Conservation (phyloP, 2,329 filamentous ascomycete genomes). For the Kalaharituber pfeilii region DNA sequence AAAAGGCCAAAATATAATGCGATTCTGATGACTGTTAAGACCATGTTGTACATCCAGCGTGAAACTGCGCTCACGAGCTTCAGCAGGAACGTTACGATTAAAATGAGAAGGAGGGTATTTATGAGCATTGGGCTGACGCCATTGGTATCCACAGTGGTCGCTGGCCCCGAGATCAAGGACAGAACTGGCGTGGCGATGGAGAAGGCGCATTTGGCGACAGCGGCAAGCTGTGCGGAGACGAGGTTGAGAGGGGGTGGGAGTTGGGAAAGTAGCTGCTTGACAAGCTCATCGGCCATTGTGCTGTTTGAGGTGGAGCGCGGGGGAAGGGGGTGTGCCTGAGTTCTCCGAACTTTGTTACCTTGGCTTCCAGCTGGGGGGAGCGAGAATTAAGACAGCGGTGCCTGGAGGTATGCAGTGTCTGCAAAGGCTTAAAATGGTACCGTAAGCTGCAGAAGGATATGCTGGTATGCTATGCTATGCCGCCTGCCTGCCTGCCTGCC, state of each 20-base stretch:
- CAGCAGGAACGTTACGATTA: background rate
- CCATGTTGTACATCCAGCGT: background rate
- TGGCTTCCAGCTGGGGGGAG: too few relatives aligned
- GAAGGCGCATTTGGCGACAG: background rate
- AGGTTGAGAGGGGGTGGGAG: background rate
- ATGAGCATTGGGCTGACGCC: background rate
- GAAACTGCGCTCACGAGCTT: background rate
- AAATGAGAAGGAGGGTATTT: background rate
- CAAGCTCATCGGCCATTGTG: background rate
- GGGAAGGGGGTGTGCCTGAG: too few relatives aligned
- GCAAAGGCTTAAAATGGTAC: too few relatives aligned
- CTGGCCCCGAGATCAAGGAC: background rate
- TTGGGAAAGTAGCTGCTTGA: background rate
- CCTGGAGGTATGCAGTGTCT: too few relatives aligned
- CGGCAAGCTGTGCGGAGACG: background rate
- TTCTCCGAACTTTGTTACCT: too few relatives aligned
- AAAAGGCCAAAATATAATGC: background rate
- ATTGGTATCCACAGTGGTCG: background rate
- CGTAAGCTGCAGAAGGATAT: too few relatives aligned
- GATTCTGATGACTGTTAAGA: background rate
- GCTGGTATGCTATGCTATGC: too few relatives aligned
- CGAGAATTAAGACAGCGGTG: too few relatives aligned
- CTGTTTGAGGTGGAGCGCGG: too few relatives aligned
- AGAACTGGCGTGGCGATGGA: background rate
- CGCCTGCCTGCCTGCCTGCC: too few relatives aligned